Percentiles rank a stretch among this genome's conserved stretches.
These are phyloP conservation scores for Cordyceps cateniannulata DNA, from an alignment of 2,329 filamentous ascomycete genomes.

Conservation along the genomic window DNA sequence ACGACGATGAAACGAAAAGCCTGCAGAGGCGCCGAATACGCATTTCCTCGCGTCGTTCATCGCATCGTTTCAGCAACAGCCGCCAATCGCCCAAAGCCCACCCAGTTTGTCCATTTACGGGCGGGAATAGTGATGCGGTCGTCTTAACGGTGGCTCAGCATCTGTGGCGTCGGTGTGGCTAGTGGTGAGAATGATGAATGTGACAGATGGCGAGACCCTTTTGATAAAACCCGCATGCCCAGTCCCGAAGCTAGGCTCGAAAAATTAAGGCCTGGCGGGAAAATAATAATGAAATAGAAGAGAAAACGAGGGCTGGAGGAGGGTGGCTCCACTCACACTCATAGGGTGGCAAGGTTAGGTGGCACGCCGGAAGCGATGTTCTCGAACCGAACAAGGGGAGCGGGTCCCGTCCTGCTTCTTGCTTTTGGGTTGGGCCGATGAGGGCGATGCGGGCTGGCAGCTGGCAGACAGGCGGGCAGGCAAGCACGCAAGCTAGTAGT, in stretches of 20 bases:
- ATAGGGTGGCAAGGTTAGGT: not conserved
- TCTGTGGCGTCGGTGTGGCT: not conserved
- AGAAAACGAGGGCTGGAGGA: not conserved
- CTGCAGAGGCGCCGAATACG: not conserved
- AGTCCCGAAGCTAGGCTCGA: not conserved
- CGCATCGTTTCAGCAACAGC: not conserved
- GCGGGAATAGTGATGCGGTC: not conserved
- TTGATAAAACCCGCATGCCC: not conserved
- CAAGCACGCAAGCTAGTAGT: not conserved
- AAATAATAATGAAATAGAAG: not conserved
- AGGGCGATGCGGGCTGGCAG: slow-evolving; percentile 1
- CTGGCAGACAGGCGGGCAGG: not conserved
- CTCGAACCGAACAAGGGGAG: slow-evolving; percentile 12
- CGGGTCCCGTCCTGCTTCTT: not conserved
- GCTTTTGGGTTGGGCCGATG: slow-evolving; percentile 2
- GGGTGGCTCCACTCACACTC: not conserved
- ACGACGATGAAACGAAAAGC: not conserved
- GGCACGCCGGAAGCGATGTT: slow-evolving; percentile 11
- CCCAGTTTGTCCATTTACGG: not conserved
- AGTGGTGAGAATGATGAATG: not conserved
- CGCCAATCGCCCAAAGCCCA: not conserved
- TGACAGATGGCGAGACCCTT: not conserved
- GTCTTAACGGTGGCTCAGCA: not conserved
- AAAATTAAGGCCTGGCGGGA: not conserved
- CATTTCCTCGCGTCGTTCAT: not conserved